phyloP scores from a whole-genome alignment of 2,329 filamentous ascomycete species.

The Emmonsiellopsis sp. region DNA sequence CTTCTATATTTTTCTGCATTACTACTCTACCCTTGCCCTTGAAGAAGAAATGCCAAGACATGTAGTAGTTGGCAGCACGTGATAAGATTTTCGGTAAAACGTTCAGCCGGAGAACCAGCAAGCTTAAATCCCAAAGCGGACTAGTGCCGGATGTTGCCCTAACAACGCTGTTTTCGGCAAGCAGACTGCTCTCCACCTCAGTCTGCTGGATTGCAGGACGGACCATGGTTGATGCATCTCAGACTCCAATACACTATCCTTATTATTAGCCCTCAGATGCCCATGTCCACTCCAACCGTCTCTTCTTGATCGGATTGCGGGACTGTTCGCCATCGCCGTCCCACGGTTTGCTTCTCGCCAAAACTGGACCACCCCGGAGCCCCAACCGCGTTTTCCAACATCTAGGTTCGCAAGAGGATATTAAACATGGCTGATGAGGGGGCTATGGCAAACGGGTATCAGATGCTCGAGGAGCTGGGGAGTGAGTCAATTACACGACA shows the following conservation, averaged over 20 bases:
- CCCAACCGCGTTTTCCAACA: background rate
- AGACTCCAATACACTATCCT: background rate
- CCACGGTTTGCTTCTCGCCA: background rate
- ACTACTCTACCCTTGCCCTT: background rate
- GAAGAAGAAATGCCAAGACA: background rate
- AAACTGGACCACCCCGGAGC: background rate
- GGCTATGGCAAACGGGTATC: slow-evolving; percentile 74
- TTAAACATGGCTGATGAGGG: slow-evolving; percentile 32
- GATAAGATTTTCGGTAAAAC: slow-evolving; percentile 9
- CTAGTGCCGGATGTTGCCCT: slow-evolving; percentile 13
- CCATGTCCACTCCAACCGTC: background rate
- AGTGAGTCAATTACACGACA: slow-evolving; percentile 51
- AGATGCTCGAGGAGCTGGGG: slow-evolving; percentile 91
- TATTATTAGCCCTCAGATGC: background rate
- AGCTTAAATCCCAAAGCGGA: background rate
- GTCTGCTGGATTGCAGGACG: background rate
- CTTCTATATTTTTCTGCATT: slow-evolving; percentile 1
- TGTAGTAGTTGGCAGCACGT: background rate
- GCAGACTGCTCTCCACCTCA: background rate
- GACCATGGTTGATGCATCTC: background rate
- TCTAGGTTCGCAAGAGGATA: background rate
- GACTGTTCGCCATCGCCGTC: background rate
- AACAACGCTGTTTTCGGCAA: slow-evolving; percentile 8
- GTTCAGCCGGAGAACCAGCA: slow-evolving; percentile 3
- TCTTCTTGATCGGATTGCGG: background rate